These are phyloP conservation scores for Salvia hispanica DNA, from an alignment of 257 asterid genomes.

Conservation along the genomic window DNA sequence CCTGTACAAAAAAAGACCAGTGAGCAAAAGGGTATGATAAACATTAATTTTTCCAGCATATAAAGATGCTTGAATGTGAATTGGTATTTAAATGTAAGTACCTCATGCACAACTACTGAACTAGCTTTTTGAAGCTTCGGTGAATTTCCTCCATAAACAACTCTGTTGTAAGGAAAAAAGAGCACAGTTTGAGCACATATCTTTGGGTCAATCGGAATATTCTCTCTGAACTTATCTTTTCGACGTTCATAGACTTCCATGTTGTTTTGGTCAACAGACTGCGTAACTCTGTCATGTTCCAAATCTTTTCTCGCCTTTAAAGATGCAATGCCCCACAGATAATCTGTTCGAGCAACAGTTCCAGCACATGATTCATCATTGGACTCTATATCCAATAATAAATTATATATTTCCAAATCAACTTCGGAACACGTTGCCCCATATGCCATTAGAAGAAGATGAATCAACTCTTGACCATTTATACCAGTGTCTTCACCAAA, in stretches of 20 bases:
- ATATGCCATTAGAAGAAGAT: slow-evolving; percentile 68
- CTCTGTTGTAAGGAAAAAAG: slow-evolving; percentile 66
- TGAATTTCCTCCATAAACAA: slow-evolving; percentile 39
- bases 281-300: slow-evolving; percentile 44
- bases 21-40: slow-evolving; percentile 8
- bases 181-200: slow-evolving; percentile 77
- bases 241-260: slow-evolving; percentile 49
- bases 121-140: slow-evolving; percentile 44
- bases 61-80: slow-evolving; percentile 22
- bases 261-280: slow-evolving; percentile 35
- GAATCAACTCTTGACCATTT: slow-evolving; percentile 62
- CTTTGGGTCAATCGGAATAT: slow-evolving; percentile 79
- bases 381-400: slow-evolving; percentile 65
- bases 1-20: slow-evolving; percentile 47
- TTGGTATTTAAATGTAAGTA: slow-evolving; percentile 28
- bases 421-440: slow-evolving; percentile 68
- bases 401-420: slow-evolving; percentile 75
- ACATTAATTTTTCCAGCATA: slow-evolving; percentile 6
- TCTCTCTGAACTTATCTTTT: slow-evolving; percentile 69
- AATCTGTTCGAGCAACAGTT: slow-evolving; percentile 65
- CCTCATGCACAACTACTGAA: slow-evolving; percentile 50
- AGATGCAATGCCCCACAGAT: slow-evolving; percentile 80
- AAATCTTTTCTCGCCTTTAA: slow-evolving; percentile 51
- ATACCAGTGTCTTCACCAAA: slow-evolving; percentile 54
- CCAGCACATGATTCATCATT: slow-evolving; percentile 55